Evolutionary conservation across 2,329 filamentous ascomycete species (phyloP).

Genomic region (Fusarium buharicum): DNA sequence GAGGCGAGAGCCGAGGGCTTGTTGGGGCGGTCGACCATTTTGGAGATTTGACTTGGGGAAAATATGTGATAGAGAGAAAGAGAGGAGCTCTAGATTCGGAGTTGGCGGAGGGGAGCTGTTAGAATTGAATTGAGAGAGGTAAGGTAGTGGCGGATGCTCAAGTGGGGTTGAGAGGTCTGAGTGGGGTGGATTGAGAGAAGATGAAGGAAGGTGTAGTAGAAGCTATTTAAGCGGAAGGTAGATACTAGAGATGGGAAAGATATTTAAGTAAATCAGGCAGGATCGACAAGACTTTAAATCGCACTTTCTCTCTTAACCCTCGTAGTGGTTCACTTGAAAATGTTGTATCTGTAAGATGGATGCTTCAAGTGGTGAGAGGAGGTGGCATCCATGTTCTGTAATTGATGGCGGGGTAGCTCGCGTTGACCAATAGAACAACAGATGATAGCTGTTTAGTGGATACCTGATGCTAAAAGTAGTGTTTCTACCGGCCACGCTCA

Average conservation of each 20-base stretch:
- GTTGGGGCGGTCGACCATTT: conserved; percentile 85
- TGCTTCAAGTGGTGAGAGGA: conserved; percentile 27
- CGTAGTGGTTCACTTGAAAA: neutral
- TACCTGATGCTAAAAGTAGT: conserved; percentile 23
- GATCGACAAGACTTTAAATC: too few relatives aligned
- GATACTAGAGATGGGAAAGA: too few relatives aligned
- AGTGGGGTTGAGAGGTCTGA: conserved; percentile 38
- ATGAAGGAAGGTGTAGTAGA: neutral
- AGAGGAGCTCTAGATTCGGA: conserved; percentile 7
- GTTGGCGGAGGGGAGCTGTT: conserved; percentile 18
- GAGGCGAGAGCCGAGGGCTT: conserved; percentile 82
- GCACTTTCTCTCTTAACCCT: too few relatives aligned
- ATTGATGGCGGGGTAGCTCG: conserved; percentile 38
- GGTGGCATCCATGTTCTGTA: conserved; percentile 14
- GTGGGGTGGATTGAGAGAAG: conserved; percentile 21
- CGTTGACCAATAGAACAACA: conserved; percentile 5
- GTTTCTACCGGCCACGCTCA: conserved; percentile 7
- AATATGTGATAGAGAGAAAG: neutral
- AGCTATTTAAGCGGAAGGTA: neutral
- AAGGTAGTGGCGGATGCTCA: conserved; percentile 23
- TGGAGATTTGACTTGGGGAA: conserved; percentile 8
- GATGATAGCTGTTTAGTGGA: conserved; percentile 22
- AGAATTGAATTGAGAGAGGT: conserved; percentile 10
- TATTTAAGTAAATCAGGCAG: too few relatives aligned
- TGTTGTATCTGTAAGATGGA: conserved; percentile 16